Conservation (phyloP, 441 rosid species). For the Euphorbia corollata region DNA sequence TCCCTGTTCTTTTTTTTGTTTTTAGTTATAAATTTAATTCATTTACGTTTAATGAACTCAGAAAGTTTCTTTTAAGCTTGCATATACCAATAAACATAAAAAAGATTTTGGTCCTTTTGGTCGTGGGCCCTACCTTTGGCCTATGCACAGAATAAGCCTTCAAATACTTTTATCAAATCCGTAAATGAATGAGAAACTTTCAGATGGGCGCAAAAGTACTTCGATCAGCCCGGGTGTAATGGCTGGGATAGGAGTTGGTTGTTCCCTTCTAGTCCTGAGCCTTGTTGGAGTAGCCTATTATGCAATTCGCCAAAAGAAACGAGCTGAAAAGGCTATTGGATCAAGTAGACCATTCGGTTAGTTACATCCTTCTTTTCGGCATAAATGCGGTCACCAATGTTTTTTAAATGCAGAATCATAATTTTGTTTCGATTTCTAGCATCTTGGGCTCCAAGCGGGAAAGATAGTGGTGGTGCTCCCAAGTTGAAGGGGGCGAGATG, state of each 20-base stretch:
- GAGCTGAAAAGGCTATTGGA: conserved; percentile 84
- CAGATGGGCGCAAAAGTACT: conserved; percentile 38
- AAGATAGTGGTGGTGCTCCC: conserved; percentile 83
- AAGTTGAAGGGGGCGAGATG: conserved; percentile 92
- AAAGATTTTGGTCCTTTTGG: too few relatives aligned
- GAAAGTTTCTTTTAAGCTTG: too few relatives aligned
- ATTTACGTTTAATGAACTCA: too few relatives aligned
- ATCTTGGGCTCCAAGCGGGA: conserved; percentile 86
- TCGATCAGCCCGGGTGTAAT: conserved; percentile 41
- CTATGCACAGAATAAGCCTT: too few relatives aligned
- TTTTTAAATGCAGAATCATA: neutral
- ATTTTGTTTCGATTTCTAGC: conserved; percentile 34
- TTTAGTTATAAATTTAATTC: too few relatives aligned
- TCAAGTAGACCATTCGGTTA: conserved; percentile 79
- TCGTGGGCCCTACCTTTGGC: too few relatives aligned
- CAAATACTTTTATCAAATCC: too few relatives aligned
- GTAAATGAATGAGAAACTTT: conserved; percentile 18
- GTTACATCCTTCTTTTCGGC: conserved; percentile 14
- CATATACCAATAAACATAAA: too few relatives aligned
- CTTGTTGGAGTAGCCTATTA: conserved; percentile 63
- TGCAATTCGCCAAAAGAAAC: conserved; percentile 82
- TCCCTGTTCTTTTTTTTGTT: too few relatives aligned
- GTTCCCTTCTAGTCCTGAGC: conserved; percentile 47
- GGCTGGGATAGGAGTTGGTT: conserved; percentile 46
- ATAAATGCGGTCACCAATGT: neutral